These are phyloP conservation scores for Odonthalia washingtoniensis DNA, from an alignment of 31 red algal species.

Conservation along the genomic window DNA sequence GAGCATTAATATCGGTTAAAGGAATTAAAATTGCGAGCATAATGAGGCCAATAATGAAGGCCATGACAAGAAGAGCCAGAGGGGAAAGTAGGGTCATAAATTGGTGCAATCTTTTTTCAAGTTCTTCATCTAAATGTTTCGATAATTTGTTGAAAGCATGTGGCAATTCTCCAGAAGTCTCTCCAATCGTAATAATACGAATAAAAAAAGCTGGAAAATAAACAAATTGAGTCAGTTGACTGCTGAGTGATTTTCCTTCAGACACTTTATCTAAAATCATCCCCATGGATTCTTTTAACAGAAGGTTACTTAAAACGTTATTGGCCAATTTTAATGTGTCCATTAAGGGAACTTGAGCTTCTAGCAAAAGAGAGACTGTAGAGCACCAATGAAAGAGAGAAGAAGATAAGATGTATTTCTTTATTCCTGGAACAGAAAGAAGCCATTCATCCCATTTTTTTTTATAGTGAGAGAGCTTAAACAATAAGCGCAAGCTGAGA, in stretches of 20 bases:
- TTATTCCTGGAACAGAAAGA: background rate
- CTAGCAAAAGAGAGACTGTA: background rate
- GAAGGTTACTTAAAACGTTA: conserved; percentile 1
- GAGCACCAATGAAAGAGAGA: background rate
- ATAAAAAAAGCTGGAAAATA: background rate
- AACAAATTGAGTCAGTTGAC: background rate
- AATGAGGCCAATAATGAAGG: background rate
- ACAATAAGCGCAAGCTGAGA: background rate
- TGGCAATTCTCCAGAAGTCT: background rate
- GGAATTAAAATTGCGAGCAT: no score
- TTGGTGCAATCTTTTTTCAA: background rate
- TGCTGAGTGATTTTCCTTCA: background rate
- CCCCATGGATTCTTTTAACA: background rate
- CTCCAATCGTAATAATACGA: background rate
- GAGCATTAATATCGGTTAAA: no score
- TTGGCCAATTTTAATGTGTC: background rate
- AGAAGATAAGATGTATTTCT: background rate
- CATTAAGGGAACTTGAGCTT: background rate
- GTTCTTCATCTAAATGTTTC: conserved; percentile 6
- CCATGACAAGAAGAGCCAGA: conserved; percentile 11
- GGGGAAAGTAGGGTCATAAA: conserved; percentile 7
- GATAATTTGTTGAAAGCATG: background rate
- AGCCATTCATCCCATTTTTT: background rate
- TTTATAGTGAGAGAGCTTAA: background rate
- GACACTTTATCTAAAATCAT: conserved; percentile 1